These are phyloP conservation scores for Candida wancherniae DNA, from an alignment of 805 yeast species.

Conservation along the genomic window DNA sequence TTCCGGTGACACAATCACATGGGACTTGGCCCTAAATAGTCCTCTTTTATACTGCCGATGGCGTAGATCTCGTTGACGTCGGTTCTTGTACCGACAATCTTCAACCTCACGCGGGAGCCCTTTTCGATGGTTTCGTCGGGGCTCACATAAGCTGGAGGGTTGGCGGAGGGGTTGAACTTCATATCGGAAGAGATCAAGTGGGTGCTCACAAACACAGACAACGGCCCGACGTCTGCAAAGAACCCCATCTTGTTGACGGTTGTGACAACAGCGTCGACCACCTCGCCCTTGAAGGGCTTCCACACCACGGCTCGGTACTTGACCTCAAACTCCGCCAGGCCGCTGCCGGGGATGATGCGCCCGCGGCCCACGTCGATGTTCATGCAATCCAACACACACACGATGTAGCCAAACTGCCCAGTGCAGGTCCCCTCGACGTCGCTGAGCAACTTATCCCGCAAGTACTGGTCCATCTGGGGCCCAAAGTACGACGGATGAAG, in stretches of 20 bases:
- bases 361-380: conserved; percentile 94
- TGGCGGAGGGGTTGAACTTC: conserved; percentile 89
- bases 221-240: conserved; percentile 96
- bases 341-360: conserved; percentile 81
- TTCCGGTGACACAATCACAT: conserved; percentile 18
- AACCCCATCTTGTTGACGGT: conserved; percentile 93
- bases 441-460: conserved; percentile 82
- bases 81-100: conserved; percentile 94
- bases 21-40: conserved; percentile 81
- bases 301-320: conserved; percentile 95
- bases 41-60: conserved; percentile 96
- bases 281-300: conserved; percentile 98
- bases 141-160: conserved; percentile 96
- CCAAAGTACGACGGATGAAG: conserved; percentile 97
- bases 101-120: conserved; percentile 88
- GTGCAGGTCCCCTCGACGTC: conserved; percentile 99
- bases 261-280: conserved; percentile 93
- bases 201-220: conserved; percentile 89
- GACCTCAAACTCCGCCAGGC: conserved; percentile 94
- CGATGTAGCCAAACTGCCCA: conserved; percentile 96
- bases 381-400: conserved; percentile 93
- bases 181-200: conserved; percentile 93
- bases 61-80: conserved; percentile 97
- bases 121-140: conserved; percentile 94
- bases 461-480: conserved; percentile 92